Base-by-base conservation (phyloP, 2,329 filamentous ascomycete species). In the Arthrobotrys musiformis region DNA sequence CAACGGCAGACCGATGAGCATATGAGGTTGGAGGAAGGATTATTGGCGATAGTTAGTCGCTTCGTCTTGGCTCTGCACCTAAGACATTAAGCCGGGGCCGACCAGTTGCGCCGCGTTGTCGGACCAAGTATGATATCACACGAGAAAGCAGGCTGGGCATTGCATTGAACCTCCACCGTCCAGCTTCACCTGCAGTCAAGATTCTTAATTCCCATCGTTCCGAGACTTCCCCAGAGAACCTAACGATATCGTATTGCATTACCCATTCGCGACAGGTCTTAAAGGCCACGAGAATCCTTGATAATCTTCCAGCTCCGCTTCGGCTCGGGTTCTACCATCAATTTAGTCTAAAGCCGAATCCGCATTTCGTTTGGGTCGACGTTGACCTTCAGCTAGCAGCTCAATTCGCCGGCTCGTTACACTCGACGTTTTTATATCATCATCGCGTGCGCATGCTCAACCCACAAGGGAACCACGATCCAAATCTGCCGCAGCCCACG, bases 61-160 rank as follows among this genome's bases (percentile, higher is more conserved):
- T 30, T 62, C 30, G 40, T 35, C 63, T 67, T 67, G 63, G 63
- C 63, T 42, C 63, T 56, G 63, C 56, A 50, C 35, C 56, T 60
- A 42, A 44, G 67, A 37, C 56, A 19, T 70, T 46, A n/a, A 61
- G 40, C 33, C 22, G 58, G 26, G 46, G 15, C 17, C n/a, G 35
- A 61, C 44, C 30, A 35, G 24, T 33, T 15, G 40, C 52, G 66
- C 35, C 54, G 68, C 48, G 68, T 72, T 72, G 68, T 58, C 5
- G 58, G 35, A 22, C 28, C 46, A 33, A 19, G 64, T 61, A 72
- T 72, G 68, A 72, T 72, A 72, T 72, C 68, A 72, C 68, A 48
- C 68, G 58, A 46, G 22, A 30, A 44, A 48, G 48, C 35, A 35
- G 40, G 15, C 37, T 44, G 48, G 37, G 17, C 48, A 30, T 42